Evolutionary conservation across 805 yeast species (phyloP).

Genomic region (Sugiyamaella marilandica): DNA sequence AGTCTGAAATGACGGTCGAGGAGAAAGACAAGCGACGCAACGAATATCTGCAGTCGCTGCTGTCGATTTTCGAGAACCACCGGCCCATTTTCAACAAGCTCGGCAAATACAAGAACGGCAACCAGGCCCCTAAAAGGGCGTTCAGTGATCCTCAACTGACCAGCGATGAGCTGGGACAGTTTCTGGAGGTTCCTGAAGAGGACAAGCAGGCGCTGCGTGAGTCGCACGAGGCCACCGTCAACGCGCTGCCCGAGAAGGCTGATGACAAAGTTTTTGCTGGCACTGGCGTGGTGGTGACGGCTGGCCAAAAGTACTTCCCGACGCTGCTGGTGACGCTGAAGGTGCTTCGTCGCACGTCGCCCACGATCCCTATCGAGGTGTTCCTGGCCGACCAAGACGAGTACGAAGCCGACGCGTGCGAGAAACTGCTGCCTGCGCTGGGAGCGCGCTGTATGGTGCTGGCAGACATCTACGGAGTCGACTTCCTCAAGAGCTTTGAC

Average conservation of each 20-base stretch:
- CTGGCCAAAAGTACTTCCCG: conserved; percentile 77
- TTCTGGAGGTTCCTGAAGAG: conserved; percentile 41
- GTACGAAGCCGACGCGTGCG: conserved; percentile 69
- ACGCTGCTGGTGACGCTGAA: conserved; percentile 60
- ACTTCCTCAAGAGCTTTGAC: conserved; percentile 43
- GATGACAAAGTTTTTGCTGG: conserved; percentile 28
- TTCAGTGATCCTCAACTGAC: conserved; percentile 39
- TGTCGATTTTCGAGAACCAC: not conserved
- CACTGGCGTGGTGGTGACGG: conserved; percentile 62
- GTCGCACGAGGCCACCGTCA: conserved; percentile 46
- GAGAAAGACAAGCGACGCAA: not conserved
- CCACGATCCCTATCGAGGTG: conserved; percentile 74
- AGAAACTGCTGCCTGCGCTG: conserved; percentile 52
- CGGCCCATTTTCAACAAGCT: conserved; percentile 33
- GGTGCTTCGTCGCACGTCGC: conserved; percentile 61
- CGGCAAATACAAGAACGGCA: conserved; percentile 40
- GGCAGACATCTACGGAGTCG: conserved; percentile 55
- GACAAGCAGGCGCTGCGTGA: conserved; percentile 43
- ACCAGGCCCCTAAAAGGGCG: conserved; percentile 34
- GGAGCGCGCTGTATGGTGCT: conserved; percentile 66
- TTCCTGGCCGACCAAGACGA: conserved; percentile 67
- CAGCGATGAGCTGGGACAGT: conserved; percentile 49
- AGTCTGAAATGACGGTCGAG: not conserved
- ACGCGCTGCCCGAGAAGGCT: conserved; percentile 38
- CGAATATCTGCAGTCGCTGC: not conserved